phyloP scores from a whole-genome alignment of 129 eudicot genomes.

The Silybum marianum region DNA sequence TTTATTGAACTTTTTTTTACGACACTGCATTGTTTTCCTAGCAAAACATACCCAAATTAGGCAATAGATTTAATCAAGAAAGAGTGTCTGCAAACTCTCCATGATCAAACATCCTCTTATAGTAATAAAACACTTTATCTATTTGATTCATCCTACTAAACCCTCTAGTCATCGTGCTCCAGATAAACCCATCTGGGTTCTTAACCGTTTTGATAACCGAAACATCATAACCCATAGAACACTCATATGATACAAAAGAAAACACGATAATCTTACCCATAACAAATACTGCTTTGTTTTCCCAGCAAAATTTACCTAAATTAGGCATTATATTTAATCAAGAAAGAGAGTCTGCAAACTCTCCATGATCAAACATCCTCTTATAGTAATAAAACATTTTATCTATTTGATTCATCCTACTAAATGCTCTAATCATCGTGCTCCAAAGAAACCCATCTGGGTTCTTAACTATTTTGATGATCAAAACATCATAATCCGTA shows the following conservation, averaged over 20 bases:
- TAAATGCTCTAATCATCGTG: conserved; percentile 58
- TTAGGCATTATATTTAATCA: conserved; percentile 50
- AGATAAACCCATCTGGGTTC: conserved; percentile 61
- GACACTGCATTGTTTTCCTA: conserved; percentile 43
- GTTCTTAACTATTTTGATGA: conserved; percentile 32
- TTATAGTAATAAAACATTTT: conserved; percentile 39
- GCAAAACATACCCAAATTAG: conserved; percentile 34
- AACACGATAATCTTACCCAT: conserved; percentile 50
- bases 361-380: conserved; percentile 47
- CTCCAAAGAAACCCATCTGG: conserved; percentile 71
- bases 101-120: conserved; percentile 43
- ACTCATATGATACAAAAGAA: conserved; percentile 42
- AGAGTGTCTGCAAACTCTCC: conserved; percentile 43
- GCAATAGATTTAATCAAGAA: conserved; percentile 54
- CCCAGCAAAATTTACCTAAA: conserved; percentile 42
- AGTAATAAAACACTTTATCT: conserved; percentile 35
- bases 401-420: conserved; percentile 35
- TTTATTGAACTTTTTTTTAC: too few species aligned
- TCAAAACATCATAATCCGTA: conserved; percentile 51
- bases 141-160: conserved; percentile 44
- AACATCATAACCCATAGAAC: conserved; percentile 50
- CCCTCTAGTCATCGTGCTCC: conserved; percentile 60
- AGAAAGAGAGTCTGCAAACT: conserved; percentile 42
- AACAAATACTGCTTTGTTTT: conserved; percentile 41
- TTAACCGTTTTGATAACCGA: conserved; percentile 38